Conservation (phyloP, 305 asterid species). For the Ruellia speciosa region DNA sequence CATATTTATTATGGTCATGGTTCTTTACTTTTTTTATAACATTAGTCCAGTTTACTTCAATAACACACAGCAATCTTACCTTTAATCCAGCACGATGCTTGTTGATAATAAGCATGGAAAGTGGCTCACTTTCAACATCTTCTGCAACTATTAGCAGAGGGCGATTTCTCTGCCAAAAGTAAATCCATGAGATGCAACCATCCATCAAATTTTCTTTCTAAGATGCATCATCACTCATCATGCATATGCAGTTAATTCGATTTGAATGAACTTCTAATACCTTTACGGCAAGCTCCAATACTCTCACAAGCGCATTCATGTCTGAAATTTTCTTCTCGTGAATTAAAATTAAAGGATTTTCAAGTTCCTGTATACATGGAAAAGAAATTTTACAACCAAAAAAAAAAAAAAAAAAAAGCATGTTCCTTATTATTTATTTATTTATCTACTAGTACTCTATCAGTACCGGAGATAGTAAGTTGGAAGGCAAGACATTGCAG, state of each 20-base stretch:
- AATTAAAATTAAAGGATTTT: conserved; percentile 75
- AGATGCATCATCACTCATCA: neutral
- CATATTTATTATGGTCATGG: no score
- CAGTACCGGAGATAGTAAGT: neutral
- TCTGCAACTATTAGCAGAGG: conserved; percentile 80
- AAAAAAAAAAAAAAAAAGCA: conserved; percentile 10
- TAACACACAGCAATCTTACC: conserved; percentile 28
- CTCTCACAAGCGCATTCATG: conserved; percentile 51
- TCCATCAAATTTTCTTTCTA: conserved; percentile 12
- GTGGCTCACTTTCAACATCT: conserved; percentile 73
- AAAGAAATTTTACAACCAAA: conserved; percentile 17
- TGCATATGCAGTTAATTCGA: conserved; percentile 11
- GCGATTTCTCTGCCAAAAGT: conserved; percentile 43
- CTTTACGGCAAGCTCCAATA: conserved; percentile 73
- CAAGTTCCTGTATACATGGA: conserved; percentile 67
- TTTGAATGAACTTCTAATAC: conserved; percentile 28
- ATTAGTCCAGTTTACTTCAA: conserved; percentile 4
- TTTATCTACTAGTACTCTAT: neutral
- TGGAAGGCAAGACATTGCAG: conserved; percentile 1
- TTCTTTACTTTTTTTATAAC: neutral
- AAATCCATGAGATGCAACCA: conserved; percentile 16
- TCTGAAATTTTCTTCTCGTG: conserved; percentile 88
- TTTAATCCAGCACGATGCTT: conserved; percentile 77
- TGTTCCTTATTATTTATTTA: neutral
- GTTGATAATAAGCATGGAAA: conserved; percentile 71